A percentile compares a stretch with the other conserved stretches of the same genome.
Evolutionary conservation across 2,329 filamentous ascomycete species (phyloP).

Genomic region (Cordyceps militaris): DNA sequence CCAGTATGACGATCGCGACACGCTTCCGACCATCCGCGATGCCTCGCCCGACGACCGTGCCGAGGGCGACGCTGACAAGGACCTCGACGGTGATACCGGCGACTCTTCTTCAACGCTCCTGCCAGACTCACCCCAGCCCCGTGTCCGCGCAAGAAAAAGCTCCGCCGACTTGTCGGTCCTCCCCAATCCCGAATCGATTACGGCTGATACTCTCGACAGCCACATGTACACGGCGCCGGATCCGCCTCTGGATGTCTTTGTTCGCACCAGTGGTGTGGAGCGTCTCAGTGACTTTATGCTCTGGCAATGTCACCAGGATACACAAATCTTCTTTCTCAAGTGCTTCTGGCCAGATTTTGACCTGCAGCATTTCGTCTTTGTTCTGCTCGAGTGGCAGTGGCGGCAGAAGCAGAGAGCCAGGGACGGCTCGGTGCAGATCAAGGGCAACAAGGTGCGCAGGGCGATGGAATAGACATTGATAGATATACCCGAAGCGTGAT

Average conservation of each 20-base stretch:
- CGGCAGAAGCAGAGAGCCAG: constrained; percentile 50
- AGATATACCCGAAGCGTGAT: constrained; percentile 3
- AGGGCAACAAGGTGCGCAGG: constrained; percentile 20
- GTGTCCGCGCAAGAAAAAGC: constrained; percentile 24
- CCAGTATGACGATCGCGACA: constrained; percentile 44
- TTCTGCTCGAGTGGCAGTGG: constrained; percentile 85
- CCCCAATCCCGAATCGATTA: constrained; percentile 80
- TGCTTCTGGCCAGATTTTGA: constrained; percentile 96
- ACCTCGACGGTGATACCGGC: constrained; percentile 41
- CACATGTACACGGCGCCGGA: constrained; percentile 84
- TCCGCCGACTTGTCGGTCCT: constrained; percentile 32
- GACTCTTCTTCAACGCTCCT: constrained; percentile 55
- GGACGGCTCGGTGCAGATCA: constrained; percentile 28
- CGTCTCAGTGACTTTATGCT: constrained; percentile 96
- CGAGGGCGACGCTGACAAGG: constrained; percentile 37
- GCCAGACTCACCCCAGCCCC: constrained; percentile 44
- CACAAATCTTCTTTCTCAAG: constrained; percentile 85
- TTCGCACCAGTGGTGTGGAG: constrained; percentile 89
- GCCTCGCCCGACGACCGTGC: constrained; percentile 39
- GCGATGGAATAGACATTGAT: constrained; percentile 17
- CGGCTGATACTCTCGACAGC: constrained; percentile 68
- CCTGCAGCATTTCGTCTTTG: constrained; percentile 85
- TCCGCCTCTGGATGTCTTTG: constrained; percentile 82
- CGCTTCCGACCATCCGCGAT: constrained; percentile 43
- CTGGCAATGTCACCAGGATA: constrained; percentile 93